Evolutionary conservation across 176 grass and related monocot species (phyloP), one percentile per base, ranked within the genome.

Genomic region (Calamus simplicifolius): DNA sequence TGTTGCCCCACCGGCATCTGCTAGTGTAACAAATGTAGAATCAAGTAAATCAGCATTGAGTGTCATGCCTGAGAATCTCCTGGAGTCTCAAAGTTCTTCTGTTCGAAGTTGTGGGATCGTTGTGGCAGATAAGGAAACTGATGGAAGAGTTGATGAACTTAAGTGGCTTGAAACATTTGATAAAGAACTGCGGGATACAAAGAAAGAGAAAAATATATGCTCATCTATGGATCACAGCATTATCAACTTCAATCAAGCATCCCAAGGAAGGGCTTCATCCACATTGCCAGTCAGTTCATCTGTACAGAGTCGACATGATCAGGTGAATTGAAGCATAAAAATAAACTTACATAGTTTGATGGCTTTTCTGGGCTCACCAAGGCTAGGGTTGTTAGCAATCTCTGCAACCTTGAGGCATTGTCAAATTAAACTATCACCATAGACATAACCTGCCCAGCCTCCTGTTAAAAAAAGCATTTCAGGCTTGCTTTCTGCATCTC

Each of bases 81-180:
- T 77, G 63, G 82, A 82, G 63, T 90, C 87, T 17, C 68, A 82
- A 76, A 78, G 64, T 64, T 85, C 71, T 54, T 71, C 43, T 53
- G 70, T 81, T 50, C 80, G 64, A 69, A 75, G 75, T 66, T 27
- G 56, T 63, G 58, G 71, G 18, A 1, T 81, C 16, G 52, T 81
- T 62, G 38, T 72, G 18, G 74, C 63, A 6, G 75, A 85, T 58
- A 75, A 78, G 54, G 71, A 79, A 57, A 66, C 19, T 76, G 68
- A 73, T 66, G 87, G 67, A 19, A 79, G 16, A 30, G 63, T 28
- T 27, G 82, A 85, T 57, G 63, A 61, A 1, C 69, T 15, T 25
- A 66, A 79, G 76, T 75, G 67, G 67, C 51, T 54, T 52, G 75
- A 82, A 17, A 62, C 54, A 53, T 63, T 31, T 76, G 68, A 76